Conservation (phyloP, 23 red algal genomes). For the Cyanidiococcus yangmingshanensis region DNA sequence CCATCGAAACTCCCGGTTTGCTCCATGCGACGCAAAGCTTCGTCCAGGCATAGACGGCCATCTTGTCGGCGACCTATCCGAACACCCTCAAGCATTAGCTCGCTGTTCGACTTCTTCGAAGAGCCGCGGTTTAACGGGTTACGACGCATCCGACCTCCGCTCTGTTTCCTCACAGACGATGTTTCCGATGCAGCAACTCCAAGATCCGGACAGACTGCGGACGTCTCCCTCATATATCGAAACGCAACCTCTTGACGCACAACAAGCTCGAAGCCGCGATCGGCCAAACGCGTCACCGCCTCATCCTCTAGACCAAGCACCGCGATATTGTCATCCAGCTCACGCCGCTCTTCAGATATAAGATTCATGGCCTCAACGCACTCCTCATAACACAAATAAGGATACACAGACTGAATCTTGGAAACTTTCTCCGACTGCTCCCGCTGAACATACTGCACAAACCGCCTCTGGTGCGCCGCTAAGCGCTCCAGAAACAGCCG, state of each 20-base stretch:
- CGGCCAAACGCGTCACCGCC: not conserved
- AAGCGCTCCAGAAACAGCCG: slow-evolving; percentile 12
- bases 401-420: slow-evolving; percentile 31
- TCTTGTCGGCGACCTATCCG: slow-evolving; percentile 21
- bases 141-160: not conserved
- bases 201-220: not conserved
- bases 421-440: slow-evolving; percentile 19
- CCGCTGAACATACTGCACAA: slow-evolving; percentile 24
- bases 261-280: slow-evolving; percentile 14
- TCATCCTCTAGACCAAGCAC: slow-evolving; percentile 13
- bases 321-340: slow-evolving; percentile 14
- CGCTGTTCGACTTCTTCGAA: slow-evolving; percentile 14
- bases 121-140: not conserved
- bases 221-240: slow-evolving; percentile 1
- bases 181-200: not conserved
- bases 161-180: not conserved
- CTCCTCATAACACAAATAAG: slow-evolving; percentile 25
- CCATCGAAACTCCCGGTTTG: slow-evolving; percentile 28
- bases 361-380: slow-evolving; percentile 28
- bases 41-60: slow-evolving; percentile 27
- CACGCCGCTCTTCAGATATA: slow-evolving; percentile 17
- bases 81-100: slow-evolving; percentile 22
- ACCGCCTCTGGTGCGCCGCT: slow-evolving; percentile 23
- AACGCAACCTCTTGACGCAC: slow-evolving; percentile 12
- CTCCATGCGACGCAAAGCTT: slow-evolving; percentile 21